Percentiles rank a stretch among this genome's conserved stretches.
phyloP scores from a whole-genome alignment of 805 yeast species.

The Sugiyamaella qingdaonensis region DNA sequence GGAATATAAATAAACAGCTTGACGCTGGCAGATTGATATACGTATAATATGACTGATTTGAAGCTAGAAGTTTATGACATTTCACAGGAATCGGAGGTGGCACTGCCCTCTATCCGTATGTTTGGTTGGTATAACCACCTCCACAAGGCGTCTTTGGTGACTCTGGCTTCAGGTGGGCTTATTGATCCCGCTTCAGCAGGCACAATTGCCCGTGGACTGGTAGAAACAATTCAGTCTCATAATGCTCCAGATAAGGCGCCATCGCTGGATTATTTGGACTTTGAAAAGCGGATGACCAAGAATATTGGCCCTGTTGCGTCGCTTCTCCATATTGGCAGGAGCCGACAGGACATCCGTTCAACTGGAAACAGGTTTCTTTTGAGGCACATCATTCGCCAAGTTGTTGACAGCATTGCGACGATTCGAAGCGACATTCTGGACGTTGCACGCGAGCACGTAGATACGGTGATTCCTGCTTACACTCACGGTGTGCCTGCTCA shows the following conservation, averaged over 20 bases:
- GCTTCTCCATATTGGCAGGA: slow-evolving; percentile 12
- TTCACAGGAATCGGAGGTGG: slow-evolving; percentile 9
- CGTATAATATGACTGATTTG: background rate
- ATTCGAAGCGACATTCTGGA: slow-evolving; percentile 5
- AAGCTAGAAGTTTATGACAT: slow-evolving; percentile 4
- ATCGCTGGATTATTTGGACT: slow-evolving; percentile 13
- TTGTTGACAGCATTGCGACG: slow-evolving; percentile 2
- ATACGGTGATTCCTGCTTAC: slow-evolving; percentile 14
- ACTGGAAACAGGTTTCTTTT: slow-evolving; percentile 6
- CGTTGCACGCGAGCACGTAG: slow-evolving; percentile 9
- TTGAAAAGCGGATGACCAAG: slow-evolving; percentile 10
- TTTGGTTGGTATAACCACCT: slow-evolving; percentile 8
- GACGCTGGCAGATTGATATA: background rate
- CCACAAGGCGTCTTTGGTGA: slow-evolving; percentile 10
- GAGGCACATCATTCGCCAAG: slow-evolving; percentile 1
- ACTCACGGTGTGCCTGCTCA: slow-evolving; percentile 16
- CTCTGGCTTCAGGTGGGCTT: slow-evolving; percentile 4
- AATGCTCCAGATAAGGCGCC: slow-evolving; percentile 10
- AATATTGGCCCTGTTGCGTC: slow-evolving; percentile 10
- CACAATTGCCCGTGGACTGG: slow-evolving; percentile 9
- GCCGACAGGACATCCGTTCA: slow-evolving; percentile 14
- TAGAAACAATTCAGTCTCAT: slow-evolving; percentile 6
- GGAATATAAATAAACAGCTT: background rate
- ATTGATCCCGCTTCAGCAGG: slow-evolving; percentile 7
- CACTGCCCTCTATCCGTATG: slow-evolving; percentile 6